Evolutionary conservation across 2,329 filamentous ascomycete genomes (phyloP), one percentile per base, ranked within the genome.

Genomic region (Chrysosporium keratinophilum): DNA sequence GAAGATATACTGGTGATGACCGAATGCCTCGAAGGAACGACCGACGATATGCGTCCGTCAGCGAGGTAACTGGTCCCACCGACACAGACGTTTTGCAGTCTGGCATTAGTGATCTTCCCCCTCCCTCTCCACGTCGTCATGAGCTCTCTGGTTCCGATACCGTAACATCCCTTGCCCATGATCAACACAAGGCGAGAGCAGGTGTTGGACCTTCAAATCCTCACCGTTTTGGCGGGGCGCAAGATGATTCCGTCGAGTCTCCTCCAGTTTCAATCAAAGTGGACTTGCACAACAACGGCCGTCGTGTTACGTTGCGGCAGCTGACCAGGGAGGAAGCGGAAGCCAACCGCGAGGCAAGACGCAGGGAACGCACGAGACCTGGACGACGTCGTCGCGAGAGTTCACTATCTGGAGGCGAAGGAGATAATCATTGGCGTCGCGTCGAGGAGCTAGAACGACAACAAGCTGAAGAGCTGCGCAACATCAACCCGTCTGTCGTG

Each of bases 221-320:
- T 45, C 66, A 63, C 28, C 61, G 65, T 42, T 65, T 65, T 40
- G 65, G 65, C 43, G 62, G 63, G 15, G 64, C 63, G 34, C 64
- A 69, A 40, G 71, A 74, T 43, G 71, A 72, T 44, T 72, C 73
- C 56, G 67, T 75, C 31, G 72, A 72, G 20, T 80, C 78, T 0
- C 79, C 79, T n/a, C 79, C 80, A 1, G 78, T 83, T 45, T 81
- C 77, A 31, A 76, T 84, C 53, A 82, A 83, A 64, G 76, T 84
- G 41, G 81, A 82, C 62, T 80, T 83, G 75, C 80, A 83, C 65
- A 76, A 78, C 55, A 79, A 83, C 58, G 80, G 80, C 20, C 74
- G 79, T 6, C 78, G 81, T 61, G 79, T 84, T 35, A 84, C 81
- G 1, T 71, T 84, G 6, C 74, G 80, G 28, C 72, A 80, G 11